These are phyloP conservation scores for Taxawa tesnikishii DNA, from an alignment of 2,329 filamentous ascomycete species.

Conservation along the genomic window DNA sequence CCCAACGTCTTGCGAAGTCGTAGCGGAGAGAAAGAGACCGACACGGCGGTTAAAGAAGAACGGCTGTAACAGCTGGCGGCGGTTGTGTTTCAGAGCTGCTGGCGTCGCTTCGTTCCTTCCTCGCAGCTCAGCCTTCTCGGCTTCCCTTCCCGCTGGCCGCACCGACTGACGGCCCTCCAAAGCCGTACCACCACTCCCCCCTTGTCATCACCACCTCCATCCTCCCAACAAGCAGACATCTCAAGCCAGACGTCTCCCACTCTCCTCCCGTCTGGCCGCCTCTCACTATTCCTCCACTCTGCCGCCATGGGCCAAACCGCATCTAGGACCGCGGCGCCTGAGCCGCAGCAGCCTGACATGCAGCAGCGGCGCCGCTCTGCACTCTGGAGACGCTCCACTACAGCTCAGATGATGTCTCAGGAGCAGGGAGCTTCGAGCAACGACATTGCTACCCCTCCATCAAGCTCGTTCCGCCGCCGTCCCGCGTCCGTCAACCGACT, in stretches of 20 bases:
- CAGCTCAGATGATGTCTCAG: too few species aligned
- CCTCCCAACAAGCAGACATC: too few species aligned
- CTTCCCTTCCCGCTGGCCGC: slow-evolving; percentile 3
- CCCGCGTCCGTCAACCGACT: slow-evolving; percentile 17
- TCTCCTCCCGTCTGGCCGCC: neutral
- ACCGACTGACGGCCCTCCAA: too few species aligned
- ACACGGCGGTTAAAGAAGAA: too few species aligned
- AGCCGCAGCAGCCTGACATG: slow-evolving; percentile 1
- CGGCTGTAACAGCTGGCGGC: too few species aligned
- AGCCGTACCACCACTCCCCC: slow-evolving; percentile 9
- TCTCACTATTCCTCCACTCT: neutral
- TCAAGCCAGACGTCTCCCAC: too few species aligned
- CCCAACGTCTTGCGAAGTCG: too few species aligned
- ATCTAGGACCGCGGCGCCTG: slow-evolving; percentile 3
- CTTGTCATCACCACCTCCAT: slow-evolving; percentile 6
- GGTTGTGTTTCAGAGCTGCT: too few species aligned
- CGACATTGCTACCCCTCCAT: too few species aligned
- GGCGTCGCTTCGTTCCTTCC: too few species aligned
- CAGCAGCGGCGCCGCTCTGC: slow-evolving; percentile 3
- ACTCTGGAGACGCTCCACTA: slow-evolving; percentile 8
- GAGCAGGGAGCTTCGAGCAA: too few species aligned
- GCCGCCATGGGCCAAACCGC: slow-evolving; percentile 19
- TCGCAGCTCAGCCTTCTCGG: slow-evolving; percentile 1
- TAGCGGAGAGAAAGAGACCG: too few species aligned
- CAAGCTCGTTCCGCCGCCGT: slow-evolving; percentile 12